Evolutionary conservation across 805 yeast genomes (phyloP), one percentile per base, ranked within the genome.

Genomic region (Wickerhamiella alocasiicola): DNA sequence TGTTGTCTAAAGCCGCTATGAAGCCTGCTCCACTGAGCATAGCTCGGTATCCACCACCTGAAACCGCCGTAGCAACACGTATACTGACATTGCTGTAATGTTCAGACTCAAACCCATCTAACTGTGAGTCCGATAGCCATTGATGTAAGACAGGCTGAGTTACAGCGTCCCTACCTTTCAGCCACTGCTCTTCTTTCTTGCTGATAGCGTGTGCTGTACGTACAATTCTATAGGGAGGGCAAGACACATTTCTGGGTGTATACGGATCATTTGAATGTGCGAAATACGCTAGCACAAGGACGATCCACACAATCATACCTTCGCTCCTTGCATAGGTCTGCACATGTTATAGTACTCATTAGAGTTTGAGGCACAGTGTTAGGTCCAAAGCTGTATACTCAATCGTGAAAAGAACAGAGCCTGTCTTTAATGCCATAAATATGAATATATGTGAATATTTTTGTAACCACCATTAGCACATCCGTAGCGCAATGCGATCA

Each of bases 41-140:
- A 7, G 43, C 43, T 4, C 43, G 27, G 24, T 32, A 39, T 9
- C 43, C 43, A 6, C 43, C 43, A 9, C 43, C 43, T 4, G 31
- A 24, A 18, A 32, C 24, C 6, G 43, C 43, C n/a, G 33, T 28
- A 11, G 38, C 43, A 19, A 39, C 20, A 7, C 38, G 28, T 2
- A 35, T 17, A 9, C 21, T 17, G 3, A 36, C 31, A 24, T 25
- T 9, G 17, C 9, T 3, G 18, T 17, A 28, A 24, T 12, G 33
- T 3, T 17, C 16, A 7, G 24, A 27, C 11, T 43, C 41, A n/a
- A 39, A 39, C n/a, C 21, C 43, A 9, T 35, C 29, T 2, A 33
- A 13, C 9, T 9, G 15, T 7, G 36, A 33, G 3, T 33, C 20
- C 11, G 29, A 12, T 6, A 35, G 31, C 38, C 38, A 35, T 4